phyloP scores from a whole-genome alignment of 1,139 yeast species.

The Zygosaccharomyces pseudobailii region DNA sequence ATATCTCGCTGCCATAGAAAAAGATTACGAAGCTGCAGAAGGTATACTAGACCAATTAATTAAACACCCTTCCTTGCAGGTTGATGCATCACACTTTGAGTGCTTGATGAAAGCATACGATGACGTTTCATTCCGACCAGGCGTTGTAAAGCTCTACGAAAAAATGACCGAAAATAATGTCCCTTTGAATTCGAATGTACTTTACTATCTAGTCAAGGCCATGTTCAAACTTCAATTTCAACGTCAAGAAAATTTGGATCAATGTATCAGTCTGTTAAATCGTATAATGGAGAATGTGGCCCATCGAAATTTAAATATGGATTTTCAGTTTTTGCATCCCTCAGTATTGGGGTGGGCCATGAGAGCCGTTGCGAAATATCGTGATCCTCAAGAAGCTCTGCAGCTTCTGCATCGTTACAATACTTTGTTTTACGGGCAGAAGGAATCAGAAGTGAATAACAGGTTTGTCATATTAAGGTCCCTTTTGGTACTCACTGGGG shows the following conservation, averaged over 20 bases:
- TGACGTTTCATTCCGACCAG: slow-evolving; percentile 19
- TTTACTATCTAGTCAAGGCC: slow-evolving; percentile 42
- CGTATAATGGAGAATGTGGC: slow-evolving; percentile 30
- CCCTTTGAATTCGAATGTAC: slow-evolving; percentile 37
- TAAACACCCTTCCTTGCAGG: slow-evolving; percentile 19
- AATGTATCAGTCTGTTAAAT: slow-evolving; percentile 31
- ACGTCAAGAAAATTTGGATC: slow-evolving; percentile 25
- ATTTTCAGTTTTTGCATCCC: slow-evolving; percentile 29
- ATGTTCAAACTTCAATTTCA: slow-evolving; percentile 39
- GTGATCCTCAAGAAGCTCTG: slow-evolving; percentile 33
- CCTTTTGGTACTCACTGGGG: slow-evolving; percentile 31
- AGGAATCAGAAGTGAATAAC: slow-evolving; percentile 18
- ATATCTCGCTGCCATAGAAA: slow-evolving; percentile 16
- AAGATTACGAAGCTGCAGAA: slow-evolving; percentile 23
- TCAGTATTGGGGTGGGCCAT: slow-evolving; percentile 36
- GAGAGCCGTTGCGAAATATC: slow-evolving; percentile 27
- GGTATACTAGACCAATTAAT: slow-evolving; percentile 19
- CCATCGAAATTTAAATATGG: slow-evolving; percentile 21
- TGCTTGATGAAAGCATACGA: slow-evolving; percentile 31
- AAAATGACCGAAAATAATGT: slow-evolving; percentile 39
- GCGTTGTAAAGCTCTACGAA: slow-evolving; percentile 36
- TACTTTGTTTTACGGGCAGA: slow-evolving; percentile 23
- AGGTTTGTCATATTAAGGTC: slow-evolving; percentile 33
- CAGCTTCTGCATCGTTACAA: slow-evolving; percentile 32
- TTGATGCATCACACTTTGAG: slow-evolving; percentile 31